Base-by-base conservation (phyloP, 441 rosid species). In the Arabidopsis hybrid region DNA sequence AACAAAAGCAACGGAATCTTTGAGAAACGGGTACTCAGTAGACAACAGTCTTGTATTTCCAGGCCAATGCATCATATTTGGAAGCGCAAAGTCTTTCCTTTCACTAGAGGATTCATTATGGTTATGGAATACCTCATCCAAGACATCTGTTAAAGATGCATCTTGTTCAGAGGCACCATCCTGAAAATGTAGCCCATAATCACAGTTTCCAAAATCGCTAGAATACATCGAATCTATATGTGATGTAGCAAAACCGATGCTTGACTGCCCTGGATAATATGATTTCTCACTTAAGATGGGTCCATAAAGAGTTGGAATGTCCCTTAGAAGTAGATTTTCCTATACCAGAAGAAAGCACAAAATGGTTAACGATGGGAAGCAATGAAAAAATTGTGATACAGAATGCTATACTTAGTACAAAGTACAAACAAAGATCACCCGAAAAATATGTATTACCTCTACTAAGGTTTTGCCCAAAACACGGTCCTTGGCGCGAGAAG, bases 101-200 rank as follows among this genome's bases (percentile, higher is more conserved):
- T 80, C 69, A 75, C 70, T 78, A 35, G 85, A 81, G 53, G 34
- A 81, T 36, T 77, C 90, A 13, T 78, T 86, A 9, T 75, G 79
- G 81, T 77, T 81, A 65, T 82, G 75, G 60, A 82, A 85, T 40
- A 83, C 80, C 59, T 79, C 91, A 82, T 85, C 85, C 67, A 85
- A 81, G 65, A 90, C 68, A 4, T 84, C 88, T 6, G 80, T 57
- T 40, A 89, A 60, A n/a, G 83, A 74, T 29, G 78, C 83, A 80
- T 91, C 94, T 42, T 78, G 87, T 57, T 80, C 85, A 75, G 78
- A 40, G 6, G 86, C 83, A 53, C 88, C 87, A 77, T 88, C 92
- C 49, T 59, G 88, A 73, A 87, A 84, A 68, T n/a, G 43, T 58
- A 78, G 49, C 21, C 83, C 90, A 31, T 67, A 79, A 51, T 73